Conservation (phyloP, 148 eudicot genomes). For the Spergularia bocconei region DNA sequence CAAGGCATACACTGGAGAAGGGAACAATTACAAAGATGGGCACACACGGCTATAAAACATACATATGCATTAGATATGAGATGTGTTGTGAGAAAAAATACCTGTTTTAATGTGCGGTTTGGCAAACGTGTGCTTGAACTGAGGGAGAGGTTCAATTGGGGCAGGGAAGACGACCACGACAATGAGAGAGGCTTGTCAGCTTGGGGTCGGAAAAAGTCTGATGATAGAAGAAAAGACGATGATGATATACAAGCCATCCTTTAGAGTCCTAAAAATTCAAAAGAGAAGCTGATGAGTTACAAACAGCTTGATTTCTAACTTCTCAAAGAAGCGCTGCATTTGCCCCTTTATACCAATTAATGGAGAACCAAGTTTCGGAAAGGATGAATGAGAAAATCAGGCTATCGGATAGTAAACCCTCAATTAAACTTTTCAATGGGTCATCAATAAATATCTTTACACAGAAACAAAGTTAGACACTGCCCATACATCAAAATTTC, state of each 20-base stretch:
- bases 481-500: too few species aligned
- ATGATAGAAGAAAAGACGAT: constrained; percentile 37
- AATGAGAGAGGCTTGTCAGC: constrained; percentile 41
- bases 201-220: constrained; percentile 30
- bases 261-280: constrained; percentile 18
- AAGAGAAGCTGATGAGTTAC: not conserved
- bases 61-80: not conserved
- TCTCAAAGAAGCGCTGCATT: not conserved
- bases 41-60: not conserved
- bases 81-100: constrained; percentile 26
- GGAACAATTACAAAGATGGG: not conserved
- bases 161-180: constrained; percentile 68
- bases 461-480: too few species aligned
- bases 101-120: constrained; percentile 37
- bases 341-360: not conserved
- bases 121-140: constrained; percentile 29
- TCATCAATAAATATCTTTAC: too few species aligned
- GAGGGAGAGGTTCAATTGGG: constrained; percentile 40
- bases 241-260: constrained; percentile 47
- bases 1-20: not conserved
- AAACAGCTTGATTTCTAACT: constrained; percentile 6
- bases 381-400: not conserved
- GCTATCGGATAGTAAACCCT: not conserved
- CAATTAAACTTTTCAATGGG: too few species aligned
- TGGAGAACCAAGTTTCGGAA: not conserved